phyloP scores from a whole-genome alignment of 2,329 filamentous ascomycete genomes.

The Sporothrix protearum region DNA sequence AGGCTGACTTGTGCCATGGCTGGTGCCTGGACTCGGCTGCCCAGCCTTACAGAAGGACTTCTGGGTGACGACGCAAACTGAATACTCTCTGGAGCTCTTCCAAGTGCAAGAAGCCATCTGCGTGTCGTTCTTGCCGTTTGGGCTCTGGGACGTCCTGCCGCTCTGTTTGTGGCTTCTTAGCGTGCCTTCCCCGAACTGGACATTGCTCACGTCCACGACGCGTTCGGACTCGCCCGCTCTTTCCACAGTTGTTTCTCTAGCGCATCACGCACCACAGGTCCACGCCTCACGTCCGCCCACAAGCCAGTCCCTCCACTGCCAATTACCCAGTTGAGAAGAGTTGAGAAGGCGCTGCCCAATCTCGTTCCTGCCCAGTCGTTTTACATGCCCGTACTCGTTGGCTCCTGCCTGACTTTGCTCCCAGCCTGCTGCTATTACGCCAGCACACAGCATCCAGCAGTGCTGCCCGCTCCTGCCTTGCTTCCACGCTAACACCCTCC shows the following conservation, averaged over 20 bases:
- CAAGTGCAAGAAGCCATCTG: conserved; percentile 6
- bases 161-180: not conserved
- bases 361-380: not conserved
- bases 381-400: not conserved
- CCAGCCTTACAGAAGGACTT: not conserved
- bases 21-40: not conserved
- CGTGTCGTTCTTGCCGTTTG: conserved; percentile 22
- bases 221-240: not conserved
- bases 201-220: conserved; percentile 3
- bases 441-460: not conserved
- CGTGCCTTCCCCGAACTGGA: conserved; percentile 1
- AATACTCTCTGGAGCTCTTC: not conserved
- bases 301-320: not conserved
- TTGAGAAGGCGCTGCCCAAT: conserved; percentile 9
- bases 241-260: not conserved
- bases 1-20: not conserved
- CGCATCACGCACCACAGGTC: not conserved
- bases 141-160: not conserved
- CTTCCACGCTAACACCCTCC: not conserved
- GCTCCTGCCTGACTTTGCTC: no score
- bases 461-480: conserved; percentile 1
- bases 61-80: not conserved
- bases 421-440: not conserved
- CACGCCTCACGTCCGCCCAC: not conserved
- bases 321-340: not conserved